These are phyloP conservation scores for Aspergillus oerlinghausenensis DNA, from an alignment of 2,329 filamentous ascomycete genomes.

Conservation along the genomic window DNA sequence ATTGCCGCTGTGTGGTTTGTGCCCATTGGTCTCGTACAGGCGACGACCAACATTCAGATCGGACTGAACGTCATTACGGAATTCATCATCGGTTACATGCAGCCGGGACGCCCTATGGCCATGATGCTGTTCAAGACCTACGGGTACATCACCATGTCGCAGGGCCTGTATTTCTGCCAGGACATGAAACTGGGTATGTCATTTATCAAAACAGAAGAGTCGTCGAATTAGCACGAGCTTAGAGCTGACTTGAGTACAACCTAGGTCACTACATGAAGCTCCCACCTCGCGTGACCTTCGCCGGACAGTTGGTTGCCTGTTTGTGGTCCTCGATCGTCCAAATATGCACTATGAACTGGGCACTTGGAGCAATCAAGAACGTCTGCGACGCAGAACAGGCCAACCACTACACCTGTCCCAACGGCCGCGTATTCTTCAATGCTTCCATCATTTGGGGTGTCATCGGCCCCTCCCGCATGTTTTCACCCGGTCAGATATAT, in stretches of 20 bases:
- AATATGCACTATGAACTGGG: constrained; percentile 44
- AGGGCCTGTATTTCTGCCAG: constrained; percentile 61
- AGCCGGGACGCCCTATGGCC: constrained; percentile 64
- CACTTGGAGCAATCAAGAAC: constrained; percentile 53
- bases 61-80: constrained; percentile 71
- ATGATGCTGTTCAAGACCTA: constrained; percentile 79
- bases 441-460: constrained; percentile 69
- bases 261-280: constrained; percentile 59
- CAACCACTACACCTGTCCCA: constrained; percentile 57
- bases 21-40: constrained; percentile 60
- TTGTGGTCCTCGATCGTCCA: constrained; percentile 50
- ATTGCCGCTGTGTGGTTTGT: constrained; percentile 62
- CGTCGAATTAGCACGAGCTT: not conserved
- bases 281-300: constrained; percentile 49
- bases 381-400: constrained; percentile 59
- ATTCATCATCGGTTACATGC: constrained; percentile 68
- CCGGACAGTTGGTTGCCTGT: constrained; percentile 48
- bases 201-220: not conserved
- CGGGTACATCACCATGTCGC: constrained; percentile 63
- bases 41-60: constrained; percentile 62
- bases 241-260: constrained; percentile 17
- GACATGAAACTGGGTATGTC: constrained; percentile 57
- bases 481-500: constrained; percentile 60
- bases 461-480: constrained; percentile 67
- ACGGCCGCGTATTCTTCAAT: constrained; percentile 60